Conservation (phyloP, 768 basidiomycete genomes). For the Suillus subluteus region DNA sequence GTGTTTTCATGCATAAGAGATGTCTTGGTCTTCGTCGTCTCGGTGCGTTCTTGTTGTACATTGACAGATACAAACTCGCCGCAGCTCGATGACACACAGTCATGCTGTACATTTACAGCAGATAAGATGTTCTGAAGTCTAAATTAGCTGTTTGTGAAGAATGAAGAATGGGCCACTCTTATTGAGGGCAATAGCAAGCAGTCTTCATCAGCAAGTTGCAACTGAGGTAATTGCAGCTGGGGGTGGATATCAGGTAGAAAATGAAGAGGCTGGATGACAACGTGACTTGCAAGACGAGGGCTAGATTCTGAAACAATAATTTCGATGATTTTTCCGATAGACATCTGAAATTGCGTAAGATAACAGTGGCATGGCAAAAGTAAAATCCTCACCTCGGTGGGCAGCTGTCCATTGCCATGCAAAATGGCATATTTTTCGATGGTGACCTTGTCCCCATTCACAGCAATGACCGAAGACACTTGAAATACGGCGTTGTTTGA, state of each 20-base stretch:
- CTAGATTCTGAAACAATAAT: slow-evolving; percentile 8
- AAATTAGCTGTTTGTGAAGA: background rate
- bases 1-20: slow-evolving; percentile 8
- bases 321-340: slow-evolving; percentile 14
- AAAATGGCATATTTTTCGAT: slow-evolving; percentile 12
- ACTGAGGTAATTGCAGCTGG: slow-evolving; percentile 10
- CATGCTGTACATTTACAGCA: slow-evolving; percentile 28
- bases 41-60: slow-evolving; percentile 17
- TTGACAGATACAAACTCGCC: background rate
- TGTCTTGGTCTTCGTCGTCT: slow-evolving; percentile 12
- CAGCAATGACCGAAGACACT: slow-evolving; percentile 7
- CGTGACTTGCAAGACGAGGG: slow-evolving; percentile 2
- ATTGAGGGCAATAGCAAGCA: background rate
- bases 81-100: slow-evolving; percentile 15
- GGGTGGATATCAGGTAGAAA: slow-evolving; percentile 14
- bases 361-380: background rate
- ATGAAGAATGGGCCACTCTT: no score
- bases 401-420: slow-evolving; percentile 5
- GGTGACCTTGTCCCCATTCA: slow-evolving; percentile 12
- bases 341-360: background rate
- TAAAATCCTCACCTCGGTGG: slow-evolving; percentile 4
- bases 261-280: slow-evolving; percentile 2
- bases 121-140: slow-evolving; percentile 19
- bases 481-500: background rate
- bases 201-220: slow-evolving; percentile 11